Evolutionary conservation across 345 rosid genomes (phyloP).

Genomic region (Populus ilicifolia): DNA sequence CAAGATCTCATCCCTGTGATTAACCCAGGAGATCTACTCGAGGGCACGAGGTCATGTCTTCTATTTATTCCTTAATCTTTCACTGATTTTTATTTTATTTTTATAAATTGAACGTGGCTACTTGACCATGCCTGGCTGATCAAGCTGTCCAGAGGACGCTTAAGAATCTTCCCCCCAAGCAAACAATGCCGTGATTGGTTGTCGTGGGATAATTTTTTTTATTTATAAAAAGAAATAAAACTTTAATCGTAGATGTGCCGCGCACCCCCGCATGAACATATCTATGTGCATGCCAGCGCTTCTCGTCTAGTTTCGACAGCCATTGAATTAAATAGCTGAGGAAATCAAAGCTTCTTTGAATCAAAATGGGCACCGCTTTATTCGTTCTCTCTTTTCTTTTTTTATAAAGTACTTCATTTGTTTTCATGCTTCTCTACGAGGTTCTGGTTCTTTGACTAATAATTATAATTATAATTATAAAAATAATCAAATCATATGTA

Average conservation of each 20-base stretch:
- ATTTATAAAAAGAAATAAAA: not conserved
- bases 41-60: not conserved
- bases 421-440: too few species aligned
- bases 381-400: not conserved
- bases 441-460: too few species aligned
- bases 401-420: too few species aligned
- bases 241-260: not conserved
- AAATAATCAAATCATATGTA: too few species aligned
- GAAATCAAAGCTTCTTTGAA: not conserved
- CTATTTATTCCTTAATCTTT: not conserved
- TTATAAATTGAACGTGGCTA: not conserved
- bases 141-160: not conserved
- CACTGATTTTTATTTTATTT: not conserved
- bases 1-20: conserved; percentile 15
- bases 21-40: conserved; percentile 16
- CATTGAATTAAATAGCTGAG: not conserved
- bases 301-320: not conserved
- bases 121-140: not conserved
- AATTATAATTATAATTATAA: too few species aligned
- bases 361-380: not conserved
- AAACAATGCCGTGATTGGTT: not conserved
- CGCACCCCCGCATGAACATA: not conserved
- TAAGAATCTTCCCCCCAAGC: not conserved
- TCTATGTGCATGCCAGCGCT: not conserved
- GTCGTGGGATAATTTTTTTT: not conserved